Percentiles rank a stretch among this genome's conserved stretches.
Conservation (phyloP, 352 stramenopile species). For the Phytophthora tentaculata region DNA sequence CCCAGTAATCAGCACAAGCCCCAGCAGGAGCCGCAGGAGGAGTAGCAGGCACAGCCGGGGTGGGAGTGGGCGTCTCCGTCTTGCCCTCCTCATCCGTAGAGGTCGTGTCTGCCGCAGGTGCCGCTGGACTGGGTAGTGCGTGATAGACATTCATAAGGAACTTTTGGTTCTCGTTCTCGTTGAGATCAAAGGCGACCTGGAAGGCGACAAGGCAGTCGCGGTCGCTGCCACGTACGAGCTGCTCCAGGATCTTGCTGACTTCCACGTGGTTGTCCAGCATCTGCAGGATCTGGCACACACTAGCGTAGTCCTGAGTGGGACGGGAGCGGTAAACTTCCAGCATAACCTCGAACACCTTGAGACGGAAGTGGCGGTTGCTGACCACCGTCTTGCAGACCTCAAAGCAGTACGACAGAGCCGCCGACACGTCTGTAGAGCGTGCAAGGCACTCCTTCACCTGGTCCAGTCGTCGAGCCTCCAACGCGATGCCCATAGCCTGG, state of each 20-base stretch:
- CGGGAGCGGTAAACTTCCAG: constrained; percentile 80
- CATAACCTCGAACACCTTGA: constrained; percentile 95
- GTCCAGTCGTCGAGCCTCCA: constrained; percentile 94
- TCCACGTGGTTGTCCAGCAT: constrained; percentile 86
- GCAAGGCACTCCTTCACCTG: constrained; percentile 93
- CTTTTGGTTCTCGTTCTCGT: constrained; percentile 98
- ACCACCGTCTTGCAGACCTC: constrained; percentile 94
- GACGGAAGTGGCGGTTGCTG: constrained; percentile 92
- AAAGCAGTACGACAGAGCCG: constrained; percentile 93
- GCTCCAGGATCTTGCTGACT: constrained; percentile 88
- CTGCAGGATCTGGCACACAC: constrained; percentile 89
- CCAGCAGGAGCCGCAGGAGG: constrained; percentile 51
- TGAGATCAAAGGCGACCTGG: constrained; percentile 98
- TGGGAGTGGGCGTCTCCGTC: constrained; percentile 37
- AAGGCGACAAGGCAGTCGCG: constrained; percentile 92
- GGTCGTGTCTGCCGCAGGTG: constrained; percentile 38
- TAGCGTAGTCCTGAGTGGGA: constrained; percentile 73
- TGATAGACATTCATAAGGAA: constrained; percentile 95
- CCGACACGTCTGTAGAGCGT: constrained; percentile 73
- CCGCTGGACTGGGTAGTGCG: constrained; percentile 72
- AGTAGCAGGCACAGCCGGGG: constrained; percentile 39
- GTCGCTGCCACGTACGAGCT: constrained; percentile 79
- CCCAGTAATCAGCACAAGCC: constrained; percentile 76
- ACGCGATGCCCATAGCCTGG: constrained; percentile 97
- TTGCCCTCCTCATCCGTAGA: constrained; percentile 48